A percentile compares a stretch with the other conserved stretches of the same genome.
Evolutionary conservation across 2,329 filamentous ascomycete species (phyloP).

Genomic region (Botrytis medusae): DNA sequence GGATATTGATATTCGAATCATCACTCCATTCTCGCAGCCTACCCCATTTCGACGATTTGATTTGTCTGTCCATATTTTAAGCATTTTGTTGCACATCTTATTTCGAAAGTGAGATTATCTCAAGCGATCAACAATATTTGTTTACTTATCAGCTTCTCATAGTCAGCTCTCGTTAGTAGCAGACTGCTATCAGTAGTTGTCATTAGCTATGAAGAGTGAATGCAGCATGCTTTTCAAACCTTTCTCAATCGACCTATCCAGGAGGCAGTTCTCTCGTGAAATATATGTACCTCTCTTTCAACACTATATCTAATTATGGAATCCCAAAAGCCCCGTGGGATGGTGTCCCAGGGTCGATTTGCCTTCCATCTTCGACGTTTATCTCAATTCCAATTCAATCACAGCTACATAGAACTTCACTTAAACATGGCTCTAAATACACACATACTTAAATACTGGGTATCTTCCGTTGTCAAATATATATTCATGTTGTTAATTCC

Average conservation of each 20-base stretch:
- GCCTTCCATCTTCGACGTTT: not conserved
- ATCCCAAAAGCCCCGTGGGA: not conserved
- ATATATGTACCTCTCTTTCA: not conserved
- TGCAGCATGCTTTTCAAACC: not conserved
- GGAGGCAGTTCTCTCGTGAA: not conserved
- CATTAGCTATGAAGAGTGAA: not conserved
- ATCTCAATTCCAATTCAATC: not conserved
- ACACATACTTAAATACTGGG: not conserved
- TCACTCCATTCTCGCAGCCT: not conserved
- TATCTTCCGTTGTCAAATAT: not conserved
- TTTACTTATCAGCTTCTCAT: not conserved
- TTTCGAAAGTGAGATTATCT: not conserved
- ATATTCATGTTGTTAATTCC: not conserved
- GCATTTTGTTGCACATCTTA: slow-evolving; percentile 3
- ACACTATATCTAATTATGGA: not conserved
- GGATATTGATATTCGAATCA: not conserved
- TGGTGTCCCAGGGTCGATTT: not conserved
- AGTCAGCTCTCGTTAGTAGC: too few relatives aligned
- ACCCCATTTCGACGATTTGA: not conserved
- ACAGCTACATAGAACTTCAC: not conserved
- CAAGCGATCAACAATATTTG: not conserved
- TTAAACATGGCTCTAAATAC: not conserved
- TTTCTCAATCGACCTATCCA: not conserved
- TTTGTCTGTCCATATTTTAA: not conserved
- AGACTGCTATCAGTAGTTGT: not conserved